Conservation (phyloP, 2,329 filamentous ascomycete species). For the Xylaria digitata region DNA sequence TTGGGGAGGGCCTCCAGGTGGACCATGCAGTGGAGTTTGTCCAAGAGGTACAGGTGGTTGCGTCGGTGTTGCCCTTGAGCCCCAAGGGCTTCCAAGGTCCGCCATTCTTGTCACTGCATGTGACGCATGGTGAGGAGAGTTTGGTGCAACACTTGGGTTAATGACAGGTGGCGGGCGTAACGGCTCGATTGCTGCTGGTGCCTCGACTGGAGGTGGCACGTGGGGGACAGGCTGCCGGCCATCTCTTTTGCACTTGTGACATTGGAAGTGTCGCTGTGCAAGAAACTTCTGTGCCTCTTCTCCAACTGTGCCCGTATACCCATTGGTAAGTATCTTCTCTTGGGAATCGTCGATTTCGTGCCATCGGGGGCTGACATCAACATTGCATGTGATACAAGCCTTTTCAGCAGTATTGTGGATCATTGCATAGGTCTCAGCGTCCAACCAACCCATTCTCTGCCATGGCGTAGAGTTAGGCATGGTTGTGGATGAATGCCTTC, state of each 20-base stretch:
- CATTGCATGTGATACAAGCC: conserved; percentile 71
- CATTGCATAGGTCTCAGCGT: conserved; percentile 45
- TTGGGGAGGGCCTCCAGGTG: conserved; percentile 42
- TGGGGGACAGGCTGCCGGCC: conserved; percentile 59
- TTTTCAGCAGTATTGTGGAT: conserved; percentile 59
- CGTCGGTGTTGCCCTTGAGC: conserved; percentile 38
- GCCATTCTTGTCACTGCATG: conserved; percentile 42
- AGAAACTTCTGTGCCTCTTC: conserved; percentile 69
- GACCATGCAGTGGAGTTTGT: conserved; percentile 43
- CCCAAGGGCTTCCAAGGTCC: conserved; percentile 44
- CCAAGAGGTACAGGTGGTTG: conserved; percentile 41
- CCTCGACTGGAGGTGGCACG: conserved; percentile 45
- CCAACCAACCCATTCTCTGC: conserved; percentile 44
- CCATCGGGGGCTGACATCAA: conserved; percentile 81
- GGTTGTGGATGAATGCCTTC: conserved; percentile 68
- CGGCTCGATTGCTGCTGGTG: conserved; percentile 46
- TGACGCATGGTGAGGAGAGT: conserved; percentile 43
- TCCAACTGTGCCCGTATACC: conserved; percentile 62
- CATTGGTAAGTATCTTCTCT: conserved; percentile 64
- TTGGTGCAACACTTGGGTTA: conserved; percentile 41
- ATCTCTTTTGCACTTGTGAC: conserved; percentile 77
- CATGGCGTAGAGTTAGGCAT: conserved; percentile 45
- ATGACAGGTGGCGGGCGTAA: conserved; percentile 45
- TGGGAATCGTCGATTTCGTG: conserved; percentile 68
- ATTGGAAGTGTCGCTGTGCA: conserved; percentile 73